Evolutionary conservation across 805 yeast species (phyloP).

Genomic region (Pichia ethanolica): DNA sequence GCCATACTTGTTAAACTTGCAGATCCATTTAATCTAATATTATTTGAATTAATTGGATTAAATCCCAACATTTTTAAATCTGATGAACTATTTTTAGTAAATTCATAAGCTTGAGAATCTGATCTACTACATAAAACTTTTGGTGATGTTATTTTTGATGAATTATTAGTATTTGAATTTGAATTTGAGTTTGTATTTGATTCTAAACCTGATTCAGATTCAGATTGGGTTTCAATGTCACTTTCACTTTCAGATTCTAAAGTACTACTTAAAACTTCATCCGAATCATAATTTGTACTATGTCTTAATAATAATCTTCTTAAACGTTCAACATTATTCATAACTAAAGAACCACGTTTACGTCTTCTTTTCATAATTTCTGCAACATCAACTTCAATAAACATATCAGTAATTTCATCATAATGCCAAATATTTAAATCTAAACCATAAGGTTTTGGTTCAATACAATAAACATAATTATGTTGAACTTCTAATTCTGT

Average conservation of each 20-base stretch:
- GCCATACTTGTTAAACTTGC: slow-evolving; percentile 5
- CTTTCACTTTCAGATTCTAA: slow-evolving; percentile 3
- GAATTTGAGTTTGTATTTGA: not conserved
- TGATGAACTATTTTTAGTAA: slow-evolving; percentile 8
- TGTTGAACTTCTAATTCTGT: slow-evolving; percentile 33
- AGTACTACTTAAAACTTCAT: slow-evolving; percentile 12
- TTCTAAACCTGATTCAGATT: not conserved
- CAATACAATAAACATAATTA: slow-evolving; percentile 30
- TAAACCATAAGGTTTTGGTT: slow-evolving; percentile 33
- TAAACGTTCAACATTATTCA: slow-evolving; percentile 13
- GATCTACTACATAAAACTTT: slow-evolving; percentile 18
- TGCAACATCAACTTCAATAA: slow-evolving; percentile 32
- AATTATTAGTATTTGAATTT: too few species aligned
- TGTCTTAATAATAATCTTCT: slow-evolving; percentile 10
- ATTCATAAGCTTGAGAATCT: slow-evolving; percentile 28
- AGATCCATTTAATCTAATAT: slow-evolving; percentile 1
- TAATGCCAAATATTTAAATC: slow-evolving; percentile 32
- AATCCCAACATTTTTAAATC: slow-evolving; percentile 4
- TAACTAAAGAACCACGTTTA: slow-evolving; percentile 21
- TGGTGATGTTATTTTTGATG: slow-evolving; percentile 7
- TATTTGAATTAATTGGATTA: not conserved
- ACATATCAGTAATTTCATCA: slow-evolving; percentile 28
- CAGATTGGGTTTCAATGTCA: not conserved
- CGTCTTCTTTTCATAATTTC: slow-evolving; percentile 29
- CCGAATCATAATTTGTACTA: slow-evolving; percentile 11